Conservation (phyloP, 805 yeast species). For the Starmerella gropengiesseri region DNA sequence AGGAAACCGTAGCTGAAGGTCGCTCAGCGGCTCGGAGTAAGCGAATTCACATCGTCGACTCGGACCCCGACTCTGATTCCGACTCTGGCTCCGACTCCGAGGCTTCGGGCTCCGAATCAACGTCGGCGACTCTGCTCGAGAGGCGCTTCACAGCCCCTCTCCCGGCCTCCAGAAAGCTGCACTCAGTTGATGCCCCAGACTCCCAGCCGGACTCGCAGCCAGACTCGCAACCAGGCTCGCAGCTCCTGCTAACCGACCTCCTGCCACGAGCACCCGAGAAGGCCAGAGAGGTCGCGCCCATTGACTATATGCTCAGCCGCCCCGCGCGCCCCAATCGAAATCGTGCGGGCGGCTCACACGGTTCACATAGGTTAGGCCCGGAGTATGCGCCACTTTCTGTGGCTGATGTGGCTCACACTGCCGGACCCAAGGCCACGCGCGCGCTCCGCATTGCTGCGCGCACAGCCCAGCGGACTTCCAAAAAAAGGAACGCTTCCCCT, state of each 20-base stretch:
- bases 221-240: neutral
- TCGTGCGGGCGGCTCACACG: too few relatives aligned
- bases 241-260: too few relatives aligned
- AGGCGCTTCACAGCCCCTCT: conserved; percentile 3
- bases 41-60: neutral
- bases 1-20: neutral
- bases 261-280: too few relatives aligned
- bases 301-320: conserved; percentile 13
- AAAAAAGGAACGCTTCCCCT: neutral
- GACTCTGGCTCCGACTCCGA: conserved; percentile 1
- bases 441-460: conserved; percentile 15
- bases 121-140: neutral
- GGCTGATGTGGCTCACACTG: conserved; percentile 2
- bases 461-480: conserved; percentile 9
- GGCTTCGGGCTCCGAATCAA: neutral
- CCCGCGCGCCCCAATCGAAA: too few relatives aligned
- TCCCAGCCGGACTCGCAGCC: conserved; percentile 3
- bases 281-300: conserved; percentile 6
- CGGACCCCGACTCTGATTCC: neutral
- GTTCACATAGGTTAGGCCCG: neutral
- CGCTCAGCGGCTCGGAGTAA: too few relatives aligned
- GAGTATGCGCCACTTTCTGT: neutral
- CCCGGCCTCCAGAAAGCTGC: conserved; percentile 6
- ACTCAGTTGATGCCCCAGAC: neutral
- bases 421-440: conserved; percentile 8